Conservation (phyloP, 2,329 filamentous ascomycete genomes). For the Dothideomycetidae sp. region DNA sequence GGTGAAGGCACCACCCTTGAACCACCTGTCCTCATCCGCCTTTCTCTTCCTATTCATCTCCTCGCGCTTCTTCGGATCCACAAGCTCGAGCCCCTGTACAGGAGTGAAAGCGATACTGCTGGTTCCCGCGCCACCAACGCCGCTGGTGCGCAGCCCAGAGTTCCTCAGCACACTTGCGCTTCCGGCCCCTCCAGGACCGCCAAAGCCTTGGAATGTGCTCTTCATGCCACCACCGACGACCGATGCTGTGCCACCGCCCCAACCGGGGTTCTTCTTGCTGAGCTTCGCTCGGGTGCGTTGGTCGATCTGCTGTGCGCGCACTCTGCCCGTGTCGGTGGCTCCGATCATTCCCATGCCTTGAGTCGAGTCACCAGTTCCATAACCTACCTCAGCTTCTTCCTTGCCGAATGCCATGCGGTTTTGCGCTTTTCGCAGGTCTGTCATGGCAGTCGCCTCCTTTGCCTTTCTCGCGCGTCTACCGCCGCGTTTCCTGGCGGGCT, state of each 20-base stretch:
- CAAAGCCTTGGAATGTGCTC: conserved; percentile 72
- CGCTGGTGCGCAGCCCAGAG: conserved; percentile 65
- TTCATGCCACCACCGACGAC: conserved; percentile 52
- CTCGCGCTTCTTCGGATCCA: conserved; percentile 80
- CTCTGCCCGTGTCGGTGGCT: conserved; percentile 70
- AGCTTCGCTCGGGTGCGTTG: conserved; percentile 86
- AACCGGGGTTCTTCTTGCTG: conserved; percentile 88
- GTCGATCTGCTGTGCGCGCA: conserved; percentile 80
- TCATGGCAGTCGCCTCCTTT: conserved; percentile 95
- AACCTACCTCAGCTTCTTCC: conserved; percentile 86
- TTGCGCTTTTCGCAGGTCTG: conserved; percentile 86
- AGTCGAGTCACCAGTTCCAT: conserved; percentile 71
- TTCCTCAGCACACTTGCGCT: conserved; percentile 58
- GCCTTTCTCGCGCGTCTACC: conserved; percentile 81
- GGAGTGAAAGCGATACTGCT: conserved; percentile 88
- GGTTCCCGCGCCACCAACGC: conserved; percentile 49
- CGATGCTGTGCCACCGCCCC: conserved; percentile 50
- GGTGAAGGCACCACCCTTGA: conserved; percentile 94
- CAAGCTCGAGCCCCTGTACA: conserved; percentile 84
- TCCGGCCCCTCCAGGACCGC: conserved; percentile 39
- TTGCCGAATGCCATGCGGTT: conserved; percentile 94
- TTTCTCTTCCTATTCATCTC: conserved; percentile 83
- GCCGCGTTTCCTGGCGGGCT: conserved; percentile 82
- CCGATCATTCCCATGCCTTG: conserved; percentile 93
- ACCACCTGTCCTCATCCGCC: conserved; percentile 90